These are phyloP conservation scores for Fusarium annulatum DNA, from an alignment of 2,329 filamentous ascomycete species.

Conservation along the genomic window DNA sequence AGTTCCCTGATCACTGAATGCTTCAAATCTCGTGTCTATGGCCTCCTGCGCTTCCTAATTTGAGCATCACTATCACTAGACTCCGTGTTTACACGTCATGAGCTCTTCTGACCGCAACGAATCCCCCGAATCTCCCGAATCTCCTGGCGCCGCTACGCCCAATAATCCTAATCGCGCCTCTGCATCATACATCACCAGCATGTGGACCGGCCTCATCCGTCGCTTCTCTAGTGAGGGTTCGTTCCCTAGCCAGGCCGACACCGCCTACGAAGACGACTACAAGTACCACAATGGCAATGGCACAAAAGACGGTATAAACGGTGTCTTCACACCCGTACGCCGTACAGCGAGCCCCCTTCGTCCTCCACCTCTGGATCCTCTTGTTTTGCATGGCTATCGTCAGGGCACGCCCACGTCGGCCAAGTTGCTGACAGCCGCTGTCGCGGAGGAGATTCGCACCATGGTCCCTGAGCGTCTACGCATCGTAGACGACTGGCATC, in stretches of 20 bases:
- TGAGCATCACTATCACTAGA: not conserved
- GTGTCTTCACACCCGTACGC: slow-evolving; percentile 62
- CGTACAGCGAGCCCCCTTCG: slow-evolving; percentile 83
- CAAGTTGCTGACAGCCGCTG: slow-evolving; percentile 74
- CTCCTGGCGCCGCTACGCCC: slow-evolving; percentile 43
- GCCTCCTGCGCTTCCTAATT: slow-evolving; percentile 2
- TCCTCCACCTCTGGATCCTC: slow-evolving; percentile 86
- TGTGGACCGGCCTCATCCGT: slow-evolving; percentile 73
- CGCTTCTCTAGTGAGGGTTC: slow-evolving; percentile 68
- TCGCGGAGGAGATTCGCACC: slow-evolving; percentile 93
- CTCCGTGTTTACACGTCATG: slow-evolving; percentile 20
- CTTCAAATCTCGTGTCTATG: not conserved
- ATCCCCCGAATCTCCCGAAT: slow-evolving; percentile 38
- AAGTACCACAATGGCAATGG: slow-evolving; percentile 45
- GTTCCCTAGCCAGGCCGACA: slow-evolving; percentile 46
- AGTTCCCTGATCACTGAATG: slow-evolving; percentile 5
- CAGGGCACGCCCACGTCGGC: slow-evolving; percentile 68
- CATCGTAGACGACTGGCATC: slow-evolving; percentile 85
- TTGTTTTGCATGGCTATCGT: slow-evolving; percentile 75
- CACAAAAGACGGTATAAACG: slow-evolving; percentile 64
- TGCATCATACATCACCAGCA: slow-evolving; percentile 48
- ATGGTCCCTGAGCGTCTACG: slow-evolving; percentile 88
- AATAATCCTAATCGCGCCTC: slow-evolving; percentile 39
- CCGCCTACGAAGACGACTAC: slow-evolving; percentile 32
- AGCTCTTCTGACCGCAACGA: slow-evolving; percentile 37